These are phyloP conservation scores for Beauveria brongniartii DNA, from an alignment of 2,329 filamentous ascomycete genomes.

Conservation along the genomic window DNA sequence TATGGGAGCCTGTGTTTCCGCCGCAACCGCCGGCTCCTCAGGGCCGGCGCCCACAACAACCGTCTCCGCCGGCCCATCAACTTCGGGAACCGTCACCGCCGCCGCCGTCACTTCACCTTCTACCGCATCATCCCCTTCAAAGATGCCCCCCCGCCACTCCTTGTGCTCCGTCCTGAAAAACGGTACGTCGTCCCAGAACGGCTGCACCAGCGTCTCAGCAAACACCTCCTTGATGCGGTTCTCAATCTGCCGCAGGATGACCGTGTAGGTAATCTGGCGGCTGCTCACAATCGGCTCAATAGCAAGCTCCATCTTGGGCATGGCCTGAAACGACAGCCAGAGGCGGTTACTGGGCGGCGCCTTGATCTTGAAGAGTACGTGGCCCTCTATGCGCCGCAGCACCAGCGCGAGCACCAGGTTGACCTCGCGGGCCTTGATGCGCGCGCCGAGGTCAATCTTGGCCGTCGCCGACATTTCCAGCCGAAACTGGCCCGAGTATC, in stretches of 20 bases:
- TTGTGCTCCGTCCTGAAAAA: conserved; percentile 79
- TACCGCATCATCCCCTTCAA: conserved; percentile 46
- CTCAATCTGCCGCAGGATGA: conserved; percentile 89
- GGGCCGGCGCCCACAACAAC: not conserved
- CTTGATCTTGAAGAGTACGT: conserved; percentile 79
- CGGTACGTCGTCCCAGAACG: conserved; percentile 93
- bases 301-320: conserved; percentile 88
- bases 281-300: conserved; percentile 94
- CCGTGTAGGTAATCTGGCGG: conserved; percentile 87
- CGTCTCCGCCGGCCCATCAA: not conserved
- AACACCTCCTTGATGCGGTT: conserved; percentile 91
- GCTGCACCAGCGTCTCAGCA: conserved; percentile 81
- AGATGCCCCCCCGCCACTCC: conserved; percentile 78
- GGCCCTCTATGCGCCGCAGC: conserved; percentile 77
- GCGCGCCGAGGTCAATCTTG: conserved; percentile 77
- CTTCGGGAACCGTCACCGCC: not conserved
- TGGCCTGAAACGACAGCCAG: conserved; percentile 94
- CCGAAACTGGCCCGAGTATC: conserved; percentile 81
- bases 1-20: conserved; percentile 29
- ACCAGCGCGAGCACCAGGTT: conserved; percentile 82
- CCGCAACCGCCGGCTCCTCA: not conserved
- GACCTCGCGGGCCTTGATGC: conserved; percentile 86
- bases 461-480: conserved; percentile 89
- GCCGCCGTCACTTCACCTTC: conserved; percentile 13
- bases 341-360: conserved; percentile 89